phyloP scores from a whole-genome alignment of 2,329 filamentous ascomycete genomes.

The Sarocladiaceae sp. region DNA sequence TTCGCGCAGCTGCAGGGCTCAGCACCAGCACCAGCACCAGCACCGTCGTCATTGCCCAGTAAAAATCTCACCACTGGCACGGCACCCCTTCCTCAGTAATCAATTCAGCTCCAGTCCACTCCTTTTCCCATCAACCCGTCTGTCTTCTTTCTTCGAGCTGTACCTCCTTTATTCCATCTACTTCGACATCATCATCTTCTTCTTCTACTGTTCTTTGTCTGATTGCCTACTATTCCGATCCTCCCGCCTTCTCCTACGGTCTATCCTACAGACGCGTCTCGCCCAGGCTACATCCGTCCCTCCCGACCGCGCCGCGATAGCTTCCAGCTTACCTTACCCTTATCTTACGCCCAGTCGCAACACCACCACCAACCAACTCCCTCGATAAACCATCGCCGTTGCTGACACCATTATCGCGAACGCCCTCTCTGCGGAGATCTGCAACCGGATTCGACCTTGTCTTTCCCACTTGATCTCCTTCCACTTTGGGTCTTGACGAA shows the following conservation, averaged over 20 bases:
- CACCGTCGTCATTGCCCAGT: slow-evolving; percentile 1
- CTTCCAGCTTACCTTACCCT: slow-evolving; percentile 4
- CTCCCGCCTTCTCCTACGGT: not conserved
- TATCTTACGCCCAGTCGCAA: no score
- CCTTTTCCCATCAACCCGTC: not conserved
- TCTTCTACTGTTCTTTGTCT: not conserved
- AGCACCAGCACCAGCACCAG: no score
- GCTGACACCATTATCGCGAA: no score
- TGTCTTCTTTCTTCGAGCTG: not conserved
- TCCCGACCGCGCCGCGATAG: slow-evolving; percentile 7
- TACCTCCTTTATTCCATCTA: not conserved
- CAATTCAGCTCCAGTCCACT: no score
- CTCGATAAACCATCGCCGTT: not conserved
- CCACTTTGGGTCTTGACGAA: not conserved
- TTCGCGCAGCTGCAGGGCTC: no score
- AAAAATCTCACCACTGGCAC: slow-evolving; percentile 2
- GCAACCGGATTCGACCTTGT: not conserved
- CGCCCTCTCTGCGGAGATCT: slow-evolving; percentile 3
- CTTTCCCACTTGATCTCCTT: not conserved
- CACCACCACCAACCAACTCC: not conserved
- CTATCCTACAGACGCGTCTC: not conserved
- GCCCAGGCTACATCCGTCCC: not conserved
- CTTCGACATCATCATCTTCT: not conserved
- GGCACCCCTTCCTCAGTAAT: no score
- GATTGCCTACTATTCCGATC: no score